Percentiles rank a stretch among this genome's conserved stretches.
phyloP scores from a whole-genome alignment of 345 rosid genomes.

The Gossypium longicalyx region DNA sequence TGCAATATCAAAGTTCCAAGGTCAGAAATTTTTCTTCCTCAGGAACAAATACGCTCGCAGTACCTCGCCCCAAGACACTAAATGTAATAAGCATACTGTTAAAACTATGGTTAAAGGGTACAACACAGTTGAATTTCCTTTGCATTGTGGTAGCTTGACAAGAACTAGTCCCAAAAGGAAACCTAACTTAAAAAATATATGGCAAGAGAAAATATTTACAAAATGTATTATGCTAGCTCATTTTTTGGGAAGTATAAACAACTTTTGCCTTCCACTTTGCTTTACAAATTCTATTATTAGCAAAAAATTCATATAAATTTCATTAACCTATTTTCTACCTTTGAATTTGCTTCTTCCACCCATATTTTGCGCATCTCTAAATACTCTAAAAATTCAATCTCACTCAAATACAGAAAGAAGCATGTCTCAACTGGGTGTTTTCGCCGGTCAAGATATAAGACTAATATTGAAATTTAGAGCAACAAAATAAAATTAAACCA shows the following conservation, averaged over 20 bases:
- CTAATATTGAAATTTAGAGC: neutral
- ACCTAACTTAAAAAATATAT: neutral
- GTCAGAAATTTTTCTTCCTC: neutral
- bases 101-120: neutral
- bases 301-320: neutral
- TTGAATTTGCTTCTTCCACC: neutral
- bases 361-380: neutral
- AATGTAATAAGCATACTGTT: neutral
- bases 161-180: neutral
- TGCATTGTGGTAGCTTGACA: neutral
- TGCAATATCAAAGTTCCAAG: constrained; percentile 18
- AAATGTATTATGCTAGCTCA: neutral
- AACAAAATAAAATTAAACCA: neutral
- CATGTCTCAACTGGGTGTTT: neutral
- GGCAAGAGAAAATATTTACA: neutral
- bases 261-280: neutral
- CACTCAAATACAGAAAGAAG: neutral
- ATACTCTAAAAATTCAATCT: neutral
- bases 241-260: neutral
- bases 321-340: neutral
- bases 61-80: neutral
- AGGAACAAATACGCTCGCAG: neutral
- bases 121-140: neutral
- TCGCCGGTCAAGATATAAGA: neutral
- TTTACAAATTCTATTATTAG: neutral